phyloP scores from a whole-genome alignment of 495 filamentous ascomycete genomes.

The Oleoguttula mirabilis region DNA sequence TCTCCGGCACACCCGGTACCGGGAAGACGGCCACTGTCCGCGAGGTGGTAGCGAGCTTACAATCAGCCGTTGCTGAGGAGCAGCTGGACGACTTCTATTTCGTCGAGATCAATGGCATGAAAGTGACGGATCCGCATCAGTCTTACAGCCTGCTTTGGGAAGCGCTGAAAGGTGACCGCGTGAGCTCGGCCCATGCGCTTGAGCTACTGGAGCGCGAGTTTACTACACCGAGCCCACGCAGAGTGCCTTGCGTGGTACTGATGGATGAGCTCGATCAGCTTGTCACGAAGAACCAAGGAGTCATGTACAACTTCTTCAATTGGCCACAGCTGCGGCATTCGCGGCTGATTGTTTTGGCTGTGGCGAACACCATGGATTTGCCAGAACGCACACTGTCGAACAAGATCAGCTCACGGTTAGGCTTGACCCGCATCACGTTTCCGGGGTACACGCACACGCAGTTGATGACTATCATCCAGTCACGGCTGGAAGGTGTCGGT shows the following conservation, averaged over 20 bases:
- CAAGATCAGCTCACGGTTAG: constrained; percentile 89
- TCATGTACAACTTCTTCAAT: constrained; percentile 99
- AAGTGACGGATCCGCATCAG: constrained; percentile 95
- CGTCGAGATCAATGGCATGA: constrained; percentile 99
- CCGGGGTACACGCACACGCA: constrained; percentile 95
- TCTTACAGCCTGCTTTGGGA: constrained; percentile 95
- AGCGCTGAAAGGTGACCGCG: constrained; percentile 82
- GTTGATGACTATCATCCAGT: constrained; percentile 93
- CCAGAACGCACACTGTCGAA: constrained; percentile 94
- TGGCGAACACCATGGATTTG: constrained; percentile 98
- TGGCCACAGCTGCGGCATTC: constrained; percentile 93
- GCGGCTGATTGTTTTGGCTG: constrained; percentile 85
- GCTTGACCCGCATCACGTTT: constrained; percentile 68
- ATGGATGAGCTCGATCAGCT: constrained; percentile 99
- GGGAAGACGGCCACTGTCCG: constrained; percentile 97
- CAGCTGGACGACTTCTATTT: constrained; percentile 99
- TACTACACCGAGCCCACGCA: constrained; percentile 71
- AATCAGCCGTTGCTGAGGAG: constrained; percentile 70
- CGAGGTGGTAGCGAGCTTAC: constrained; percentile 82
- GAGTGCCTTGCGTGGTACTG: constrained; percentile 90
- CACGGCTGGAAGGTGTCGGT: constrained; percentile 73
- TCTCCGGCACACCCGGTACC: constrained; percentile 97
- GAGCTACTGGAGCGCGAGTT: constrained; percentile 88
- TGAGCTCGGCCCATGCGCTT: constrained; percentile 82
- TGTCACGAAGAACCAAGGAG: constrained; percentile 91